Evolutionary conservation across 2,329 filamentous ascomycete genomes (phyloP), one percentile per base, ranked within the genome.

Genomic region (Xenoacremonium recifei): DNA sequence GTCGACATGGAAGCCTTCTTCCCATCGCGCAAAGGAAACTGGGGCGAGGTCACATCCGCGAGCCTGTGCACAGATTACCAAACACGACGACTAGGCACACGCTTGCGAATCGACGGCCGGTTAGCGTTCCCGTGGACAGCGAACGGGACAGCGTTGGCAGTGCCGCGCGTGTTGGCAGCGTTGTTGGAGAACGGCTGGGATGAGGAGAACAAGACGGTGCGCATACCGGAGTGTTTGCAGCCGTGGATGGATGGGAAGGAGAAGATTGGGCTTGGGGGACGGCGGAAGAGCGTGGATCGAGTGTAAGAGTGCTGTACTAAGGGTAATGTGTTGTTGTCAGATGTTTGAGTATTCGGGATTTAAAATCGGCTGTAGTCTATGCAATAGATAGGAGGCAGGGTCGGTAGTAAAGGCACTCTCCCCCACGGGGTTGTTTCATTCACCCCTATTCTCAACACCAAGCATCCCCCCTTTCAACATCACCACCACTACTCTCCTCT

Each of bases 21-120:
- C 70, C 93, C 93, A 0, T 91, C 87, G 30, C 79, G 92, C 4
- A 73, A 70, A 37, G 72, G 75, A 19, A 76, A 57, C 21, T 99
- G 91, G 87, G 93, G 93, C 35, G 93, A 99, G 68, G 84, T 99
- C 39, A 95, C 91, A 0, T 92, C 86, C 32, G 84, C 89, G 1
- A 95, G 88, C 49, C 84, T 92, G 55, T 99, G 93, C 68, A 93
- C 89, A 2, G 93, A 99, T 66, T 99, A 97, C 68, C 93, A 99
- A 71, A 86, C 80, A 19, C 77, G 93, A 20, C 78, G 93, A 13
- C 72, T 99, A 25, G 84, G 81, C 20, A 96, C 93, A 12, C 78
- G 86, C 30, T 72, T 88, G 34, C 82, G 84, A 48, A 48, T 75
- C 11, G 67, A 69, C n/a, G 63, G 61, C 21, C 80, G 77, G 59